These are phyloP conservation scores for Vinca minor DNA, from an alignment of 257 asterid species.

Conservation along the genomic window DNA sequence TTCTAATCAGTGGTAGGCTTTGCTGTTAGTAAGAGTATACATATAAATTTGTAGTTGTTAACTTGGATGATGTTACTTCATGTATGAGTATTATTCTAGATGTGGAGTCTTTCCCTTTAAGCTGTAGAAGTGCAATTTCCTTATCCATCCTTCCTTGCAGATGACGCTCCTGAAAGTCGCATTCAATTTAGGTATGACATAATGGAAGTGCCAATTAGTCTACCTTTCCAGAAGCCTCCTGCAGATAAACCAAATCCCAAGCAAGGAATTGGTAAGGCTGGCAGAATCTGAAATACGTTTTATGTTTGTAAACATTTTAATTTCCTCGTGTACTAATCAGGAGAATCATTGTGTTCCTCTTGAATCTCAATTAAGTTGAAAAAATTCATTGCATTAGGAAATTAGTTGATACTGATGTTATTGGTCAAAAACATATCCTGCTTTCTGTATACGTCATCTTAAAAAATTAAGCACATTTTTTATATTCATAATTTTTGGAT, in stretches of 20 bases:
- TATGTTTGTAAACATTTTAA: background rate
- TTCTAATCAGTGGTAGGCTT: background rate
- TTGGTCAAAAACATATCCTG: background rate
- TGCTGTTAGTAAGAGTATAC: background rate
- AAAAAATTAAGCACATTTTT: background rate
- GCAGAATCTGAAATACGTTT: conserved; percentile 7
- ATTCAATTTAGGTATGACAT: conserved; percentile 73
- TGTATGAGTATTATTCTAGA: background rate
- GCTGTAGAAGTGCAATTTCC: background rate
- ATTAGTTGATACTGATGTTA: background rate
- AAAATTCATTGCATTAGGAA: background rate
- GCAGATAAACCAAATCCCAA: conserved; percentile 95
- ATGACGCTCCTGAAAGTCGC: conserved; percentile 50
- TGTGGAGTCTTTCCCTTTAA: background rate
- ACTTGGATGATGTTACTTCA: background rate
- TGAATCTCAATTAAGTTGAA: background rate
- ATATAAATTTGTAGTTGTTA: background rate
- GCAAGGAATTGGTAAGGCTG: conserved; percentile 83
- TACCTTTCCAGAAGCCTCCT: conserved; percentile 84
- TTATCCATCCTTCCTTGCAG: conserved; percentile 27
- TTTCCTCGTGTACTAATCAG: background rate
- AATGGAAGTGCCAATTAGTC: conserved; percentile 73
- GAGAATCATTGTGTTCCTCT: background rate
- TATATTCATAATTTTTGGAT: background rate
- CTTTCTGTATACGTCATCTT: background rate